Percentiles rank a stretch among this genome's conserved stretches.
Evolutionary conservation across 345 rosid genomes (phyloP).

Genomic region (Noccaea bulbosa): DNA sequence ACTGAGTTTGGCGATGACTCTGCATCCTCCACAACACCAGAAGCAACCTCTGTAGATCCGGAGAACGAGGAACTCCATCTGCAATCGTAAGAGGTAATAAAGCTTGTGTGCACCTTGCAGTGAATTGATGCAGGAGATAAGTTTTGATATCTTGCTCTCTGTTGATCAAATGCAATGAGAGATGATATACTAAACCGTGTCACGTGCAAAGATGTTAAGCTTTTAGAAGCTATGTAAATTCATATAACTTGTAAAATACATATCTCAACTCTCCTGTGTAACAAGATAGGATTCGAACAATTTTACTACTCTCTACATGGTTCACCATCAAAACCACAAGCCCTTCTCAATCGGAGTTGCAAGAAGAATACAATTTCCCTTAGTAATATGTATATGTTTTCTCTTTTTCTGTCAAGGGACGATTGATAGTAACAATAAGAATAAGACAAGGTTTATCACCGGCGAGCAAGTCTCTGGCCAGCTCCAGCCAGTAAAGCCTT

Average conservation of each 20-base stretch:
- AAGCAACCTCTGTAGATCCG: constrained; percentile 20
- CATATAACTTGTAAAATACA: constrained; percentile 7
- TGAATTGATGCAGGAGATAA: constrained; percentile 13
- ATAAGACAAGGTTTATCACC: constrained; percentile 50
- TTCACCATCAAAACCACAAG: constrained; percentile 37
- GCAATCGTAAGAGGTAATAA: constrained; percentile 20
- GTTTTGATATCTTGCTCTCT: constrained; percentile 20
- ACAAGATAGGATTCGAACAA: no score
- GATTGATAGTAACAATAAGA: constrained; percentile 18
- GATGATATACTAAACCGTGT: background rate
- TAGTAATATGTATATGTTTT: constrained; percentile 11
- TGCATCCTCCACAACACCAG: constrained; percentile 26
- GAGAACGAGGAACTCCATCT: constrained; percentile 14
- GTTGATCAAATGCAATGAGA: constrained; percentile 15
- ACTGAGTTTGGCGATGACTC: constrained; percentile 19
- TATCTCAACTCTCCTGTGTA: constrained; percentile 17
- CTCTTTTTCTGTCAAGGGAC: constrained; percentile 29
- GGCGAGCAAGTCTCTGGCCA: constrained; percentile 75
- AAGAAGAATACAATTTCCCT: constrained; percentile 24
- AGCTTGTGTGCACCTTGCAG: background rate
- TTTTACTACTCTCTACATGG: constrained; percentile 25
- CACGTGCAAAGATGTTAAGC: constrained; percentile 15
- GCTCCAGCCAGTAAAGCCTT: constrained; percentile 80
- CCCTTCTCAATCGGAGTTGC: constrained; percentile 23
- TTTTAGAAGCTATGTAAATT: constrained; percentile 26